Conservation (phyloP, 768 basidiomycete species). For the Dioszegia hungarica region DNA sequence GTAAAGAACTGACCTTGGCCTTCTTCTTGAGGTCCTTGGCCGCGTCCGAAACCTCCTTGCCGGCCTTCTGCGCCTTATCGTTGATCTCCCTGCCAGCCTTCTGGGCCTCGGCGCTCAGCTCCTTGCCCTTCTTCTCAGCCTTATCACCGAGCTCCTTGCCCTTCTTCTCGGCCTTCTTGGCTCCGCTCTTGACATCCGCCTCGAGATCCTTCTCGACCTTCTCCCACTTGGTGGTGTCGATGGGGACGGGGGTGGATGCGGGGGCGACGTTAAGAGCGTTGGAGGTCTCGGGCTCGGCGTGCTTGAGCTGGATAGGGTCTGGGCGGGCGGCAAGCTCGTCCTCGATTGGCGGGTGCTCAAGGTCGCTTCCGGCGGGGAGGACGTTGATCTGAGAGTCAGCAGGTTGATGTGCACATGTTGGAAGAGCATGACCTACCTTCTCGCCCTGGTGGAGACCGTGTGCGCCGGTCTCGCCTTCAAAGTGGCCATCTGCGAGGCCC, state of each 20-base stretch:
- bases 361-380: slow-evolving; percentile 44
- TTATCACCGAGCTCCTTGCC: slow-evolving; percentile 30
- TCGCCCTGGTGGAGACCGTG: slow-evolving; percentile 49
- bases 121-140: slow-evolving; percentile 50
- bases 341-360: slow-evolving; percentile 29
- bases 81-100: slow-evolving; percentile 12
- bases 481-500: slow-evolving; percentile 56
- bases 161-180: slow-evolving; percentile 43
- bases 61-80: slow-evolving; percentile 26
- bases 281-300: slow-evolving; percentile 18
- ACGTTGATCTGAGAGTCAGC: slow-evolving; percentile 30
- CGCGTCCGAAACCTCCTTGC: slow-evolving; percentile 25
- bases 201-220: slow-evolving; percentile 34
- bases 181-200: slow-evolving; percentile 53
- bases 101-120: slow-evolving; percentile 24
- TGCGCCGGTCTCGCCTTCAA: slow-evolving; percentile 46
- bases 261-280: slow-evolving; percentile 29
- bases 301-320: slow-evolving; percentile 14
- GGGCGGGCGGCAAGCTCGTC: slow-evolving; percentile 20
- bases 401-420: neutral
- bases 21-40: slow-evolving; percentile 9
- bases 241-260: slow-evolving; percentile 34
- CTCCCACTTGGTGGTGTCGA: slow-evolving; percentile 13
- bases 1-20: slow-evolving; percentile 2
- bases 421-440: too few species aligned